These are phyloP conservation scores for Prunus davidiana DNA, from an alignment of 306 rosid species.

Conservation along the genomic window DNA sequence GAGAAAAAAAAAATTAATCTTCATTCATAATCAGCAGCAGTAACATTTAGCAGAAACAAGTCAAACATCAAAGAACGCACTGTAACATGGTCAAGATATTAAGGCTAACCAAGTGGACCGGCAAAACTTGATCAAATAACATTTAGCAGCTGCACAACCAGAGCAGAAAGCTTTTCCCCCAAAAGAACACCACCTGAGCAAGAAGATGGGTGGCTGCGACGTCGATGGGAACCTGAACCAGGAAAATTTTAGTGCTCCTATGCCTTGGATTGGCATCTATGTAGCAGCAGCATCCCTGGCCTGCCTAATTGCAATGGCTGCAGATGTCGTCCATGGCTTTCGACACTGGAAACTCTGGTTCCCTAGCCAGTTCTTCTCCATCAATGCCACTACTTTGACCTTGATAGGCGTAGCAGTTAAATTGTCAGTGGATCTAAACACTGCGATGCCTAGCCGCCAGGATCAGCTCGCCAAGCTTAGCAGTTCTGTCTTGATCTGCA, in stretches of 20 bases:
- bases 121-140: neutral
- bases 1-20: neutral
- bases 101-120: neutral
- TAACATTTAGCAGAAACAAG: neutral
- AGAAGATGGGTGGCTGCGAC: slow-evolving; percentile 61
- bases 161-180: neutral
- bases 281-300: slow-evolving; percentile 68
- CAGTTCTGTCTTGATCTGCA: slow-evolving; percentile 67
- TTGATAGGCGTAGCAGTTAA: slow-evolving; percentile 59
- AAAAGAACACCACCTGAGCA: neutral
- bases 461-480: slow-evolving; percentile 85
- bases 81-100: neutral
- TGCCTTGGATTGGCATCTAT: slow-evolving; percentile 94
- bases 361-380: slow-evolving; percentile 64
- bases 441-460: slow-evolving; percentile 68
- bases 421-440: slow-evolving; percentile 73
- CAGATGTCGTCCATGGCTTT: slow-evolving; percentile 56
- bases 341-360: slow-evolving; percentile 66
- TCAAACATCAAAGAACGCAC: neutral
- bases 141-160: neutral
- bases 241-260: slow-evolving; percentile 61
- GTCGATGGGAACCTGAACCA: slow-evolving; percentile 51
- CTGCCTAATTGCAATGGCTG: slow-evolving; percentile 57
- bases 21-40: neutral
- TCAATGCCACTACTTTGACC: slow-evolving; percentile 80